Evolutionary conservation across 371 early-diverging fungal genomes (phyloP), one percentile per base, ranked within the genome.

Genomic region (Nematocida homosporus): DNA sequence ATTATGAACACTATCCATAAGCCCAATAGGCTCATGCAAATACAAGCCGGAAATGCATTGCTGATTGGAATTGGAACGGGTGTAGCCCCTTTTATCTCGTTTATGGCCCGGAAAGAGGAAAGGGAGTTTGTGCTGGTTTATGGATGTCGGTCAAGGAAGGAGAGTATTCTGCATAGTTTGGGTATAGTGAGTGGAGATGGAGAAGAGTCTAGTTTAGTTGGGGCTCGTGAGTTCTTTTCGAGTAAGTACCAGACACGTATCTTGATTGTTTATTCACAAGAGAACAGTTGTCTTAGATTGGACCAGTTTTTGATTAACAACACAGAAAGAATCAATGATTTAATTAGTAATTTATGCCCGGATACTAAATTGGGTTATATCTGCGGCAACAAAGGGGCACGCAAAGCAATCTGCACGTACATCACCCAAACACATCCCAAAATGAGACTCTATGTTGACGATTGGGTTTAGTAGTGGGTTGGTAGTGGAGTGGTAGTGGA

Each of bases 51-150:
- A 44, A 65, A 66, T n/a, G 23, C 61, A 0, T 10, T 82, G 3
- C 56, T 68, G 25, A 65, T 84, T 57, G 79, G 80, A 30, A 82
- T 81, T 34, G 84, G 84, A 41, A 81, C 81, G 38, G 84, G 84
- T 37, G 69, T 84, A 30, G 80, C 82, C 16, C 84, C 81, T 6
- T 84, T 84, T 78, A 37, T 84, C 23, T 75, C 81, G 20, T 81
- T 84, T 76, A 44, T 72, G 13, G 65, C 60, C n/a, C 79, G 81
- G 48, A 42, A 42, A 34, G n/a, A 47, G 13, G 60, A 77, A 34
- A 55, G 66, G 23, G 20, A 20, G 18, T 52, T 81, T 38, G 63
- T 53, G 54, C 42, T 84, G 4, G 68, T 84, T 13, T 84, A 82
- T 56, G 84, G 84, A 50, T 84, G 75, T 55, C 79, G 81, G 66